Evolutionary conservation across 257 asterid species (phyloP).

Genomic region (Asclepias syriaca): DNA sequence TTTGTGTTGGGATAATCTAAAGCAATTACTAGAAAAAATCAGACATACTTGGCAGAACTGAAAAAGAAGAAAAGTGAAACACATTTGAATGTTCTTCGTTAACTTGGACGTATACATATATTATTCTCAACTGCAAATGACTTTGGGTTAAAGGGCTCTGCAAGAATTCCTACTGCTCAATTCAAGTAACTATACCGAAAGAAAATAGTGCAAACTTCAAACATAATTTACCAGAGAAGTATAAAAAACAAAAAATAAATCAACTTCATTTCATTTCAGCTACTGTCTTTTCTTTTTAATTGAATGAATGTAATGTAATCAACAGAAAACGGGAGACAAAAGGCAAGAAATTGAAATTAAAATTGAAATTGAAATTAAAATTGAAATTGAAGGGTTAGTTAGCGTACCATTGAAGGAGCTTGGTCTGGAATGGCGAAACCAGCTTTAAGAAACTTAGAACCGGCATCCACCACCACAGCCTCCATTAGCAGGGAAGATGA

Average conservation of each 20-base stretch:
- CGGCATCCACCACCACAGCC: constrained; percentile 91
- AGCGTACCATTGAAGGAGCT: constrained; percentile 78
- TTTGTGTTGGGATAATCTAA: constrained; percentile 77
- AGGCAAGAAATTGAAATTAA: background rate
- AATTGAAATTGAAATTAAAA: background rate
- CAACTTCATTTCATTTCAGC: background rate
- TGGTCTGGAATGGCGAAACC: constrained; percentile 95
- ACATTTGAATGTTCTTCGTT: background rate
- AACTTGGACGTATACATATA: background rate
- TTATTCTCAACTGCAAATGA: background rate
- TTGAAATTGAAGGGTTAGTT: background rate
- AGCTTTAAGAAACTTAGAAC: constrained; percentile 77
- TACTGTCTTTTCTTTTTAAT: background rate
- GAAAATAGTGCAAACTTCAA: background rate
- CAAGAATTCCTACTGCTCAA: constrained; percentile 5
- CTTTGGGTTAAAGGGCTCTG: background rate
- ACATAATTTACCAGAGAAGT: background rate
- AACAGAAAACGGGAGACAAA: background rate
- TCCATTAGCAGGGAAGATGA: constrained; percentile 40
- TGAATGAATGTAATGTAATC: background rate
- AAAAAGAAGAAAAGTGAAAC: background rate
- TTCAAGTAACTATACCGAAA: background rate
- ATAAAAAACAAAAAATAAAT: background rate
- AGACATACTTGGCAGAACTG: background rate
- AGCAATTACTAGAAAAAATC: constrained; percentile 12